Base-by-base conservation (phyloP, 176 grass and related monocot genomes). In the Cymbopogon citratus region DNA sequence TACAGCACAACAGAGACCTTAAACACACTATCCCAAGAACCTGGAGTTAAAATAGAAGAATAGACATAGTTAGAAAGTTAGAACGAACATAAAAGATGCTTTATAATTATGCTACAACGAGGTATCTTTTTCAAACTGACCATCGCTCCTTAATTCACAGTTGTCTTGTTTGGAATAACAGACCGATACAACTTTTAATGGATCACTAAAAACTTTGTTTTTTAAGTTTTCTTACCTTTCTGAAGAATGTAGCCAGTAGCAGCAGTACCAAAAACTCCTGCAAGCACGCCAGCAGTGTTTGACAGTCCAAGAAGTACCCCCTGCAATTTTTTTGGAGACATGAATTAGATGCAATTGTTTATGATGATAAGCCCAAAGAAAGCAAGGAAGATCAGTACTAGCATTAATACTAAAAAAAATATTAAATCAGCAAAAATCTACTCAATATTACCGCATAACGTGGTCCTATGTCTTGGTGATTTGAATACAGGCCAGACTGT, bases 391-490 rank as follows among this genome's bases (percentile, higher is more conserved):
- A 35, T n/a, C 3, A 28, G 14, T 36, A 85, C 64, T 60, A 61
- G 51, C 31, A 78, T n/a, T 56, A 60, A 31, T 19, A 69, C 11
- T 44, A 84, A 23, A 28, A 77, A 24, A n/a, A n/a, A n/a, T n/a
- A n/a, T 52, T 19, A 86, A 28, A 83, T 12, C 43, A 77, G 19
- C 34, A 68, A 63, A 2, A 40, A 83, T 75, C 35, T 19, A 29
- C 6, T 67, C 15, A 9, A 28, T 41, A 61, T 74, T 98, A 98
- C 92, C 52, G 95, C 88, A 45, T 98, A 98, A 9, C 92, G 86
- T 76, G 95, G 95, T n/a, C 95, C 95, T 51, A 98, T 98, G 79
- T 98, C 95, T 73, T 98, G 95, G 39, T 98, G 92, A 78, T 98
- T 98, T 3, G 95, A 98, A 87, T 94, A 98, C 49, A 98, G 79